Percentiles rank a stretch among this genome's conserved stretches.
phyloP scores from a whole-genome alignment of 2,329 filamentous ascomycete genomes.

The Sporothrix globosa region DNA sequence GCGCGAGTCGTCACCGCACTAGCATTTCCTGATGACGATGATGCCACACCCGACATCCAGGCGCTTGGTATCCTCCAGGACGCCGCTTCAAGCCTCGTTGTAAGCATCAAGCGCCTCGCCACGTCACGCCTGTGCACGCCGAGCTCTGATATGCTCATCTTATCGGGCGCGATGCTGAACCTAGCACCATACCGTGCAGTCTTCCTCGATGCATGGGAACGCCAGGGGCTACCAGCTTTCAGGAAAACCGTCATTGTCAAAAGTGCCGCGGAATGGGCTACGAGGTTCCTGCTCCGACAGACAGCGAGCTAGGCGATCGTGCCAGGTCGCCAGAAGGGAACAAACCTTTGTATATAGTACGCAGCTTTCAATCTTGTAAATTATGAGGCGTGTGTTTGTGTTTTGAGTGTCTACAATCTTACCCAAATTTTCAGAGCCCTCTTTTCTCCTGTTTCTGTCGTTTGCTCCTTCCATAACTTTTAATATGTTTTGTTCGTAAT shows the following conservation, averaged over 20 bases:
- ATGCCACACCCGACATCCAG: neutral
- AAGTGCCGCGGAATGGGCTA: constrained; percentile 22
- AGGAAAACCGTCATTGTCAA: constrained; percentile 24
- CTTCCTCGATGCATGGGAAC: constrained; percentile 23
- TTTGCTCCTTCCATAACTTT: neutral
- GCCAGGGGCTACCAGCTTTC: constrained; percentile 19
- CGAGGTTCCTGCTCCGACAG: neutral
- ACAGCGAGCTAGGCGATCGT: neutral
- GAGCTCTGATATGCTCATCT: constrained; percentile 19
- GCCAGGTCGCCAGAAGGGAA: neutral
- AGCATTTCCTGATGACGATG: constrained; percentile 14
- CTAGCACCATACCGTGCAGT: constrained; percentile 24
- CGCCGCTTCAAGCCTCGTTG: constrained; percentile 19
- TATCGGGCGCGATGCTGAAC: constrained; percentile 29
- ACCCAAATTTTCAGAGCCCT: no score
- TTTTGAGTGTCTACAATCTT: neutral
- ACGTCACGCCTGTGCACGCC: constrained; percentile 26
- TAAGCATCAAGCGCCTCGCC: constrained; percentile 22
- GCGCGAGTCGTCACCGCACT: constrained; percentile 28
- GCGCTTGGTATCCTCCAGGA: constrained; percentile 11
- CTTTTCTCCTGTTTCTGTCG: neutral
- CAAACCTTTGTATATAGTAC: constrained; percentile 21
- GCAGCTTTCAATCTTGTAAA: neutral
- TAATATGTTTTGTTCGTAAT: neutral
- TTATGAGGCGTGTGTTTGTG: neutral